phyloP scores from a whole-genome alignment of 2,329 filamentous ascomycete species.

The Colletotrichum graminicola region DNA sequence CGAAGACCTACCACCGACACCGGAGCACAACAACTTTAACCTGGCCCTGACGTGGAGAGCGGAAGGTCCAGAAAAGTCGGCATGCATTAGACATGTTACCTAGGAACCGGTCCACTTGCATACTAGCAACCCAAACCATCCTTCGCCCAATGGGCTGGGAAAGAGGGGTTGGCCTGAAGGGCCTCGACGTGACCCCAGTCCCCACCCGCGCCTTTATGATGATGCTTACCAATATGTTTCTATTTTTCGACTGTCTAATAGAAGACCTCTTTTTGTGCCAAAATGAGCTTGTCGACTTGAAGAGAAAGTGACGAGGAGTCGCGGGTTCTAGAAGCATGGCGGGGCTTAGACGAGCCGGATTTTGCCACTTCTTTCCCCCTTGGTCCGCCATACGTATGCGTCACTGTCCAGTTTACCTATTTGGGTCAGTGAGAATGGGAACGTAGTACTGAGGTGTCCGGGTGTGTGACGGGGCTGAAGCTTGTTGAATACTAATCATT shows the following conservation, averaged over 20 bases:
- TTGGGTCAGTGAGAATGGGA: neutral
- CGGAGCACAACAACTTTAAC: neutral
- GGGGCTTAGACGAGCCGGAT: constrained; percentile 8
- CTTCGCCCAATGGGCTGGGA: constrained; percentile 30
- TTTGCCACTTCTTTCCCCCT: constrained; percentile 5
- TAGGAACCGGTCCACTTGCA: constrained; percentile 20
- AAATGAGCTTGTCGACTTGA: neutral
- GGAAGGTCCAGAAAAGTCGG: constrained; percentile 16
- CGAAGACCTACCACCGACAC: neutral
- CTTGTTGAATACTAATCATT: neutral
- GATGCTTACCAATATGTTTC: constrained; percentile 41
- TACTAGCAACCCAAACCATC: constrained; percentile 14
- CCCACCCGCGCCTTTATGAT: constrained; percentile 8
- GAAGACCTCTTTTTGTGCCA: constrained; percentile 1
- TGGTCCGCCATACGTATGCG: neutral
- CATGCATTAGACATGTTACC: constrained; percentile 9
- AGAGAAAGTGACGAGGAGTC: neutral
- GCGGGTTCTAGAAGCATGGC: constrained; percentile 19
- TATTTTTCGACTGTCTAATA: constrained; percentile 30
- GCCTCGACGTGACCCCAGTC: constrained; percentile 18
- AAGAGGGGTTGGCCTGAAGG: constrained; percentile 2
- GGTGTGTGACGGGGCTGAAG: neutral
- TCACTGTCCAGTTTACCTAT: constrained; percentile 14
- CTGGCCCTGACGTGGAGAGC: constrained; percentile 19
- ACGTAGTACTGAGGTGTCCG: constrained; percentile 33